Conservation (phyloP, 1,139 yeast genomes). For the Protomyces inundatus region DNA sequence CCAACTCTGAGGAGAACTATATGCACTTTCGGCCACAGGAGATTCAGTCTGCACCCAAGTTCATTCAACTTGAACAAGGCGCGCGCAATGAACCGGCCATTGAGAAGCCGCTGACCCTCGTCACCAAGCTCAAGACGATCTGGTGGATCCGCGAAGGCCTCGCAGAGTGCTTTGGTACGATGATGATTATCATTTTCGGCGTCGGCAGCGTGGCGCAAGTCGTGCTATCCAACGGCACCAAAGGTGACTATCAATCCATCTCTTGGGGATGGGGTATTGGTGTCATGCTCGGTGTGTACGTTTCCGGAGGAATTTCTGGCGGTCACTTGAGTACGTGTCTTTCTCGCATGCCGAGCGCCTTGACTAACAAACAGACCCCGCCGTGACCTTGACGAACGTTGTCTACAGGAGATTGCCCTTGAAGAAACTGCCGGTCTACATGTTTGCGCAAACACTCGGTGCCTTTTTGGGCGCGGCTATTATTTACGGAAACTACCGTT, state of each 20-base stretch:
- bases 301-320: conserved; percentile 38
- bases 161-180: conserved; percentile 43
- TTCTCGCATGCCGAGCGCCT: not conserved
- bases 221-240: conserved; percentile 38
- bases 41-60: conserved; percentile 22
- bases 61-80: conserved; percentile 25
- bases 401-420: conserved; percentile 38
- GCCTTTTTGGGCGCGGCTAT: conserved; percentile 36
- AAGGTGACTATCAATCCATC: conserved; percentile 45
- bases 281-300: conserved; percentile 27
- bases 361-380: conserved; percentile 33
- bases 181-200: conserved; percentile 29
- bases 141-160: conserved; percentile 35
- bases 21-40: conserved; percentile 24
- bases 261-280: conserved; percentile 48
- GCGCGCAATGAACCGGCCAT: conserved; percentile 2
- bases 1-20: conserved; percentile 7
- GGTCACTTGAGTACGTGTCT: conserved; percentile 36
- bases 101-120: conserved; percentile 5
- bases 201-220: conserved; percentile 31
- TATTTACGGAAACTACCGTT: conserved; percentile 37
- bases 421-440: conserved; percentile 36
- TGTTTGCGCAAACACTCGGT: conserved; percentile 37
- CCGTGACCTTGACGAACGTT: conserved; percentile 37
- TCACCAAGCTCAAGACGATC: conserved; percentile 30